Base-by-base conservation (phyloP, 768 basidiomycete genomes). In the Tulasnella sp. region DNA sequence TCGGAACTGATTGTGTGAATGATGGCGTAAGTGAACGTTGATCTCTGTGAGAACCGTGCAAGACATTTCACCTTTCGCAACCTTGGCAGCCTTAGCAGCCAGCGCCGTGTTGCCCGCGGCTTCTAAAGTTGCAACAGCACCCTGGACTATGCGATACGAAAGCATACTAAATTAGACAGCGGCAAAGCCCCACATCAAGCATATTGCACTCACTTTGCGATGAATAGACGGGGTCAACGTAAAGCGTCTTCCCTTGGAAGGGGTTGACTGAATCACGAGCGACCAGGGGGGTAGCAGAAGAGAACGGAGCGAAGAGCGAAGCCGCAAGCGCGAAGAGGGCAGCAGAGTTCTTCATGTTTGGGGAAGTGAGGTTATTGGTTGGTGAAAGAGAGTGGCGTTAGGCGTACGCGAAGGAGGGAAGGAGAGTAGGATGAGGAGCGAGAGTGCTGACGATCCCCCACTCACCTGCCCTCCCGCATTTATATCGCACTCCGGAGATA, bases 71-170 rank as follows among this genome's bases (percentile, higher is more conserved):
- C 74, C 74, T 75, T 51, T 26, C 29, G 74, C 74, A 44, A 75
- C 74, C 32, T 48, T 61, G 37, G 74, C 74, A 32, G 74, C 74
- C 48, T 75, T 46, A 16, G 44, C 51, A 75, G 74, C 74, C 20
- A 75, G 23, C 7, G 5, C 51, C 6, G 51, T 39, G 5, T 75
- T 48, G 26, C 74, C 74, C 37, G n/a, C 40, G 29, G 42, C 51
- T 26, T 48, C 9, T 18, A 75, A 5, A 57, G 39, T 61, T 15
- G 51, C 74, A 26, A 75, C 48, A 18, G 74, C 74, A 29, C 26
- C 35, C 23, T 51, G 26, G 23, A 75, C 48, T 75, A 42, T 18
- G 46, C 10, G n/a, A 37, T 18, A 20, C 40, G 74, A 2, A 42
- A 16, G 26, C n/a, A 37, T 51, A 5, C 23, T 9, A 48, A 29